A percentile compares a stretch with the other conserved stretches of the same genome.
Conservation (phyloP, 1,284 basidiomycete species). For the Fistulinella cinereoalba region DNA sequence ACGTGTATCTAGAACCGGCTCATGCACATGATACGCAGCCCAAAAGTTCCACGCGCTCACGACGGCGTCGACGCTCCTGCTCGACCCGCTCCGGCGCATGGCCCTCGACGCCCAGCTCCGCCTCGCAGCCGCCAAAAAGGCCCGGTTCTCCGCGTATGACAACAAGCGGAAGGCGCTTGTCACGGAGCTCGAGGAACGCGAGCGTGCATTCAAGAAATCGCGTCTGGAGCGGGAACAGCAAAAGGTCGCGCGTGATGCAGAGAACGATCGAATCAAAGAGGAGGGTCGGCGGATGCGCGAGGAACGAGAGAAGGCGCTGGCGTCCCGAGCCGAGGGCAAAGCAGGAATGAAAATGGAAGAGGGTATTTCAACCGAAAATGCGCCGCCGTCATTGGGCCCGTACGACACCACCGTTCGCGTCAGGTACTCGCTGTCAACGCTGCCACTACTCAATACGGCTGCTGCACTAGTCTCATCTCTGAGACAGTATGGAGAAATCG, state of each 20-base stretch:
- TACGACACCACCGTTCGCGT: conserved; percentile 72
- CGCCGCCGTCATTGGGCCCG: conserved; percentile 54
- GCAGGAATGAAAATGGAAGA: conserved; percentile 30
- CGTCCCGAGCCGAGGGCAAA: conserved; percentile 38
- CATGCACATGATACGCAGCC: conserved; percentile 39
- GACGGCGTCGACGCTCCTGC: conserved; percentile 80
- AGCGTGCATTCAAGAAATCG: conserved; percentile 72
- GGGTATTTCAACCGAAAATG: conserved; percentile 43
- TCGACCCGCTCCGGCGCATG: conserved; percentile 80
- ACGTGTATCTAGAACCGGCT: neutral
- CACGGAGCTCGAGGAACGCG: conserved; percentile 81
- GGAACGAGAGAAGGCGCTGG: conserved; percentile 50
- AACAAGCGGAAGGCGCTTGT: conserved; percentile 77
- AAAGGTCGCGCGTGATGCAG: conserved; percentile 53
- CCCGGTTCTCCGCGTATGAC: conserved; percentile 74
- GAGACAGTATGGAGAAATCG: conserved; percentile 57
- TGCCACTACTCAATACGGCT: conserved; percentile 54
- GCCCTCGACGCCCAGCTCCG: conserved; percentile 80
- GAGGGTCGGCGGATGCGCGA: conserved; percentile 72
- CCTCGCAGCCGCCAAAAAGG: conserved; percentile 66
- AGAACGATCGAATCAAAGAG: conserved; percentile 76
- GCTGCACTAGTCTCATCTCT: conserved; percentile 52
- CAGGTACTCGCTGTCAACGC: conserved; percentile 58
- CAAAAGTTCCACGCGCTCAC: conserved; percentile 87
- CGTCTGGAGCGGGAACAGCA: conserved; percentile 59